Percentiles rank a stretch among this genome's conserved stretches.
Evolutionary conservation across 164 flowering plant species (phyloP).

Genomic region (Paratinospora sagittata): DNA sequence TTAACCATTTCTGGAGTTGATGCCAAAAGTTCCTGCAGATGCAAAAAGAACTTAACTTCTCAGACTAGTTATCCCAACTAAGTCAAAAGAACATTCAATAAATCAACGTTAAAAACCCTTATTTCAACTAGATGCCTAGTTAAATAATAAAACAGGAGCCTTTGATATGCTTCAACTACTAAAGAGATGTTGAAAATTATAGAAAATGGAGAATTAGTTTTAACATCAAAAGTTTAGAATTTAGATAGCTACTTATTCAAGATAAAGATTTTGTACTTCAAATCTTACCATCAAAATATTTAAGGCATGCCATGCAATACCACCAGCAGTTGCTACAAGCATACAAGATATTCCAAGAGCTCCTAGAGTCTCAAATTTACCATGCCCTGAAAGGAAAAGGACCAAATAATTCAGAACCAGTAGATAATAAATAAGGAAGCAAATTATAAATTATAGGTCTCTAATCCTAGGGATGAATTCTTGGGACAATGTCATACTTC

Average conservation of each 20-base stretch:
- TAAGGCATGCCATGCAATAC: conserved; percentile 92
- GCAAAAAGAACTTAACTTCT: neutral
- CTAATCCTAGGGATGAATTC: too few relatives aligned
- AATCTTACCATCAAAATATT: conserved; percentile 59
- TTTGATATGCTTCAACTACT: neutral
- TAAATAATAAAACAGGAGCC: neutral
- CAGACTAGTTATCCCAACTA: neutral
- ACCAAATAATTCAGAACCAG: neutral
- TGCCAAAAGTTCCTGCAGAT: conserved; percentile 53
- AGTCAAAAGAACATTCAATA: neutral
- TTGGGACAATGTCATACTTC: too few relatives aligned
- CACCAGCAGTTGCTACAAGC: conserved; percentile 88
- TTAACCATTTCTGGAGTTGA: conserved; percentile 47
- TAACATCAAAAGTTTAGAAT: neutral
- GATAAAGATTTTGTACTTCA: neutral
- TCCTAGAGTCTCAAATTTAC: conserved; percentile 94
- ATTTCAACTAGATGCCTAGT: neutral
- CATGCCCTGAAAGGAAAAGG: conserved; percentile 68
- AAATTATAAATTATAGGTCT: neutral
- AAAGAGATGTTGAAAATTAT: neutral
- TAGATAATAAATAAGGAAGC: neutral
- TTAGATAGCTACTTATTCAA: neutral
- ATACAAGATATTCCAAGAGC: conserved; percentile 94
- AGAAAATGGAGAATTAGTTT: neutral
- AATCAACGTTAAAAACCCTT: neutral